Percentiles rank a stretch among this genome's conserved stretches.
phyloP scores from a whole-genome alignment of 1,139 yeast species.

The Insectozyma bohioensis region DNA sequence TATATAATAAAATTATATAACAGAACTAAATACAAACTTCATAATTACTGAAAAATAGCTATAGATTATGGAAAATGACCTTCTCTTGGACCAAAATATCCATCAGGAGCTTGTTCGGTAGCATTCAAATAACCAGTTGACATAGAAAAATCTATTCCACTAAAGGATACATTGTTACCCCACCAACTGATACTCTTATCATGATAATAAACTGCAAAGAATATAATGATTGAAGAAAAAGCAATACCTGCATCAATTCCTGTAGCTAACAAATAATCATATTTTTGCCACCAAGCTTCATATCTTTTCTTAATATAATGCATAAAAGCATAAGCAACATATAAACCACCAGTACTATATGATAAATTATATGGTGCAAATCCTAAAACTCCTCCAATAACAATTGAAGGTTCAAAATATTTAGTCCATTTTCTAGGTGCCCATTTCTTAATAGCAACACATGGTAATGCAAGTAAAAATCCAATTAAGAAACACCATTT shows the following conservation, averaged over 20 bases:
- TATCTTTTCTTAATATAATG: constrained; percentile 41
- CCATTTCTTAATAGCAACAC: constrained; percentile 38
- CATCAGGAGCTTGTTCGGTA: constrained; percentile 29
- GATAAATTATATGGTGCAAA: constrained; percentile 51
- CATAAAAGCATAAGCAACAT: constrained; percentile 44
- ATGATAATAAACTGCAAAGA: constrained; percentile 50
- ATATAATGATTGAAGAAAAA: constrained; percentile 47
- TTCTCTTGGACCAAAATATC: constrained; percentile 46
- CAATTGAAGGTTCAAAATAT: constrained; percentile 42
- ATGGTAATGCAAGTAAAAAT: constrained; percentile 42
- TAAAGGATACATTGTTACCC: constrained; percentile 49
- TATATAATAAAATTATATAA: too few species aligned
- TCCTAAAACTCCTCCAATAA: constrained; percentile 39
- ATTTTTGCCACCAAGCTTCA: constrained; percentile 54
- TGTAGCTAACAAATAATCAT: constrained; percentile 50
- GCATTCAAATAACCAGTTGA: constrained; percentile 26
- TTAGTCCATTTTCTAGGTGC: constrained; percentile 27
- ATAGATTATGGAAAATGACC: constrained; percentile 38
- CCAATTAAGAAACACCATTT: constrained; percentile 58
- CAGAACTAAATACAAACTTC: too few species aligned
- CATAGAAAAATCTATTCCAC: constrained; percentile 40
- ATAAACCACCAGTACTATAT: constrained; percentile 44
- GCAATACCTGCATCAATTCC: constrained; percentile 56
- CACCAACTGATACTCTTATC: constrained; percentile 48
- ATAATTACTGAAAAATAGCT: too few species aligned